Base-by-base conservation (phyloP, 2,329 filamentous ascomycete species). In the Penicillium aurantiogriseum region DNA sequence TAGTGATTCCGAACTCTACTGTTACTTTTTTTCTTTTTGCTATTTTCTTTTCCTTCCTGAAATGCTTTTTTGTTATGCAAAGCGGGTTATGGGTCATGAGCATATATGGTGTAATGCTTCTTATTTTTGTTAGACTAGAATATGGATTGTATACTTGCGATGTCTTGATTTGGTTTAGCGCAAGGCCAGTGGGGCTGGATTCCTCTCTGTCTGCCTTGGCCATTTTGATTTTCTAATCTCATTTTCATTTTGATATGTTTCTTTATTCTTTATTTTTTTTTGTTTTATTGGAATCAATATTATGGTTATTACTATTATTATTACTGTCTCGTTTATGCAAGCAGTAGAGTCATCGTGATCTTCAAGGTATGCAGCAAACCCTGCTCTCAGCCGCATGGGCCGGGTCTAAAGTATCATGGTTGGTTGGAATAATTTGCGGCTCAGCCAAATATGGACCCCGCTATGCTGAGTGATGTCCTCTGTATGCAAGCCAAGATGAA, bases 121-220 rank as follows among this genome's bases (percentile, higher is more conserved):
- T 57, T 15, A 7, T 55, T 53, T 53, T 45, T 48, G 19, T 31
- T 39, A 46, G 48, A 45, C 56, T 64, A 59, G 56, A 61, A 33
- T 38, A 51, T n/a, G n/a, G n/a, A n/a, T 52, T 65, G 51, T 65
- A 65, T 66, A 65, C 55, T 63, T 65, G 57, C 31, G 39, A 51
- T 23, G 63, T 40, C 62, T 57, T 38, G 47, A 48, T 60, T 59
- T 46, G 54, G 56, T 58, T 60, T 63, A 57, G 58, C 23, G 48
- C 33, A 7, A 60, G 57, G 27, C 63, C 56, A 57, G 60, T 45
- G 40, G 60, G 62, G 62, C 56, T 33, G 60, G 58, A 47, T 50
- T 51, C 54, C 52, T 38, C 36, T 64, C 61, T 58, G 59, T 51
- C 39, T 43, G 45, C 45, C 31, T 47, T 25, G n/a, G 36, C 9